Base-by-base conservation (phyloP, 371 early-diverging fungal species). In the Mucor velutinosus region DNA sequence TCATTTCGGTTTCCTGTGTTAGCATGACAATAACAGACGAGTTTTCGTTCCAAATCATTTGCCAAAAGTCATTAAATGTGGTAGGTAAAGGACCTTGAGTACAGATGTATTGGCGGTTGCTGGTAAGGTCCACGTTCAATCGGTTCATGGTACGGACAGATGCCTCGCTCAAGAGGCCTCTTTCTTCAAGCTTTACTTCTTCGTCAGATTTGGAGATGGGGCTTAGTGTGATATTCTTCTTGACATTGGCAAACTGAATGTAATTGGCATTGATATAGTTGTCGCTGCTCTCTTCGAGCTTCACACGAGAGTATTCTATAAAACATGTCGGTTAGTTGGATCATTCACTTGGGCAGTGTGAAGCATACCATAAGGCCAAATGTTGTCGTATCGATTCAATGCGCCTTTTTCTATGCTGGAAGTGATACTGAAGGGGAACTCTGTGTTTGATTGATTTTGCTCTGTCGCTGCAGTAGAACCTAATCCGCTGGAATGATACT, bases 191-290 rank as follows among this genome's bases (percentile, higher is more conserved):
- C 21, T 64, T 15, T 0, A 35, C 6, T 47, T 73, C 64, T 56
- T 67, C 27, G 1, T 30, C 30, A 7, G 67, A 67, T 35, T 56
- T 41, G 17, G 35, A 12, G 21, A 68, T 17, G 6, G 68, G 58
- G 4, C 51, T 25, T 1, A 58, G 35, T 15, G 62, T 60, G 23
- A 65, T 68, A 12, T 72, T 59, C 21, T 53, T 41, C 11, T 60
- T 60, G 4, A 39, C 47, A 6, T n/a, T 57, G 15, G 62, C 65
- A 27, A 82, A 62, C 39, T 64, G 69, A 35, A 87, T 77, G 64
- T 81, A 80, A 53, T 76, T 82, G 33, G 94, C 94, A 68, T 96
- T 96, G 76, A 95, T 95, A 74, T 96, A 96, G 73, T 94, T 92
- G 80, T 80, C 64, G 64, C 67, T 25, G 61, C 63, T 73, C 30